These are phyloP conservation scores for Hirschfeldia incana DNA, from an alignment of 345 rosid species.

Conservation along the genomic window DNA sequence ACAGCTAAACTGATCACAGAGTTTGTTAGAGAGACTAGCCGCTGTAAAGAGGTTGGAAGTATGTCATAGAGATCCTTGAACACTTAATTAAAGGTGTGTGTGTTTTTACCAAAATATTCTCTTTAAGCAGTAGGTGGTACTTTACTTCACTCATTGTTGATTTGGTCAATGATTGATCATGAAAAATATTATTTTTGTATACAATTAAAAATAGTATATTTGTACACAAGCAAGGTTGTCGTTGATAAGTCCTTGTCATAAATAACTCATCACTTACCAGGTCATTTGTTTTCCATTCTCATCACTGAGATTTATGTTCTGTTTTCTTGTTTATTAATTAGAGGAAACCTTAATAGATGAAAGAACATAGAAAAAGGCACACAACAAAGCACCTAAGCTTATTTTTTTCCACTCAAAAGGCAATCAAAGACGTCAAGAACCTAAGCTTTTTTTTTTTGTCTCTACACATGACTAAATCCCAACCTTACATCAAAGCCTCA, in stretches of 20 bases:
- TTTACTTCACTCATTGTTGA: slow-evolving; percentile 30
- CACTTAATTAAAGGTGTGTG: slow-evolving; percentile 11
- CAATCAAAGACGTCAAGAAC: slow-evolving; percentile 24
- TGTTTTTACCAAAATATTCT: slow-evolving; percentile 4
- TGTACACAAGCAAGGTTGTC: slow-evolving; percentile 15
- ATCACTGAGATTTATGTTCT: slow-evolving; percentile 12
- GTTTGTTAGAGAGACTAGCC: slow-evolving; percentile 53
- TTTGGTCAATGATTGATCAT: slow-evolving; percentile 17
- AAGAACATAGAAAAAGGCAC: not conserved
- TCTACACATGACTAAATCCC: slow-evolving; percentile 27
- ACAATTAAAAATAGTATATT: not conserved
- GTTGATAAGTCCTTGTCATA: slow-evolving; percentile 28
- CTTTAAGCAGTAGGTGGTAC: slow-evolving; percentile 22
- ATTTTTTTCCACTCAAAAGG: slow-evolving; percentile 6
- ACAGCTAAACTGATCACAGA: slow-evolving; percentile 60
- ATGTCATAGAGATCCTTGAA: slow-evolving; percentile 25
- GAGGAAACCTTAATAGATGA: slow-evolving; percentile 28
- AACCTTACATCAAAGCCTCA: slow-evolving; percentile 31
- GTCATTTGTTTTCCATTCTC: slow-evolving; percentile 23
- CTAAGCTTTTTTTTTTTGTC: slow-evolving; percentile 17
- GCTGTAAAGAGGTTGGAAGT: slow-evolving; percentile 33
- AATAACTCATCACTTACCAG: slow-evolving; percentile 9
- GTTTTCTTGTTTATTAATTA: not conserved
- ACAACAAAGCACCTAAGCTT: slow-evolving; percentile 22
- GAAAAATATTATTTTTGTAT: not conserved